phyloP scores from a whole-genome alignment of 2,329 filamentous ascomycete species.

The Phyllosticta citribraziliensis region DNA sequence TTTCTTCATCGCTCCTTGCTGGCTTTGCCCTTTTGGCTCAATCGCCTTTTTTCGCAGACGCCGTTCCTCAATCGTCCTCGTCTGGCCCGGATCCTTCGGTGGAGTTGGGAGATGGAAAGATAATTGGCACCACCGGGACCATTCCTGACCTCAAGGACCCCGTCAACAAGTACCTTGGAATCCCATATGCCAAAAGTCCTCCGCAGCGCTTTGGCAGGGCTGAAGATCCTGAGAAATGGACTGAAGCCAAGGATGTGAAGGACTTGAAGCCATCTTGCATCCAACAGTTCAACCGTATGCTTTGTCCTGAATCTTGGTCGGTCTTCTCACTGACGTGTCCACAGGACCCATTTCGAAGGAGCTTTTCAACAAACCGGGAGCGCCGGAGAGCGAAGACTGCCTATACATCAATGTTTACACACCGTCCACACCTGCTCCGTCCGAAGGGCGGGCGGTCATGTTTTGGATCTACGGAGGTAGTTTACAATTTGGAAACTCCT shows the following conservation, averaged over 20 bases:
- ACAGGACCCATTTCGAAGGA: not conserved
- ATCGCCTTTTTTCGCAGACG: not conserved
- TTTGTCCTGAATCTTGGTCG: too few species aligned
- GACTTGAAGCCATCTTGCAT: constrained; percentile 20
- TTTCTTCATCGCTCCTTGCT: not conserved
- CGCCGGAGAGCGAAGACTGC: constrained; percentile 42
- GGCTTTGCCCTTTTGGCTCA: not conserved
- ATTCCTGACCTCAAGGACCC: constrained; percentile 13
- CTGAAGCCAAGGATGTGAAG: constrained; percentile 15
- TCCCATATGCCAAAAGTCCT: constrained; percentile 20
- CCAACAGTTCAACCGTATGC: constrained; percentile 17
- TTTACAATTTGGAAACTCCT: constrained; percentile 36
- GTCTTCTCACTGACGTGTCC: not conserved
- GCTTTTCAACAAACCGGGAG: not conserved
- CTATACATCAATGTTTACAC: constrained; percentile 53
- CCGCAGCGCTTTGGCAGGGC: constrained; percentile 21
- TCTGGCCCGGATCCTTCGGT: not conserved
- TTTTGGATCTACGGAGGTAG: constrained; percentile 51
- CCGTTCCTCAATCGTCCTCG: not conserved
- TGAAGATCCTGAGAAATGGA: constrained; percentile 14
- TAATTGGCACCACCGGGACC: constrained; percentile 20
- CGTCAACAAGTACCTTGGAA: constrained; percentile 23
- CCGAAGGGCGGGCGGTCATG: constrained; percentile 34
- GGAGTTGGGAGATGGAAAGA: constrained; percentile 11
- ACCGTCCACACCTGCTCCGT: constrained; percentile 36